Conservation (phyloP, 2,329 filamentous ascomycete species). For the Myriosclerotinia scirpicola region DNA sequence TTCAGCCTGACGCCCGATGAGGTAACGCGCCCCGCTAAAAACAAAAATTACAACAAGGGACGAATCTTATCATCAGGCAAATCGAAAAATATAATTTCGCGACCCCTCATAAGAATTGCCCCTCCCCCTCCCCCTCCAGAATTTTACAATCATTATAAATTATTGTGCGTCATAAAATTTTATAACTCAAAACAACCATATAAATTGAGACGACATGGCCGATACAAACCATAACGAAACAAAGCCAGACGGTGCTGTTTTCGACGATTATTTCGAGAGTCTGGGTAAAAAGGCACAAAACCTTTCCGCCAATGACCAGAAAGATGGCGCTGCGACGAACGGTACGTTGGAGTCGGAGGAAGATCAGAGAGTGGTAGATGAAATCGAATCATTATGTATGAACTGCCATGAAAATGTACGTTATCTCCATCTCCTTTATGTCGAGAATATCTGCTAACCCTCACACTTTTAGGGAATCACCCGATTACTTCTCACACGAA, state of each 20-base stretch:
- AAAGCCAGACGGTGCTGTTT: slow-evolving; percentile 44
- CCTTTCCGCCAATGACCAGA: slow-evolving; percentile 44
- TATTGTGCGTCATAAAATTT: slow-evolving; percentile 13
- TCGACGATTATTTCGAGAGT: slow-evolving; percentile 60
- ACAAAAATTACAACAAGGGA: neutral
- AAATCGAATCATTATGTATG: slow-evolving; percentile 82
- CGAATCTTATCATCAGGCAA: slow-evolving; percentile 28
- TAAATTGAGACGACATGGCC: slow-evolving; percentile 44
- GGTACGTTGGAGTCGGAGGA: slow-evolving; percentile 42
- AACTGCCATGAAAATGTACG: slow-evolving; percentile 76
- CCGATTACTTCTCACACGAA: slow-evolving; percentile 81
- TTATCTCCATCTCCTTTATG: neutral
- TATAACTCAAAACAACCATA: neutral
- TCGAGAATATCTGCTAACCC: slow-evolving; percentile 5
- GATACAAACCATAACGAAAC: slow-evolving; percentile 44
- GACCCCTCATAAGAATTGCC: slow-evolving; percentile 19
- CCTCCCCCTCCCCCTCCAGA: slow-evolving; percentile 28
- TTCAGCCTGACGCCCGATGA: slow-evolving; percentile 29
- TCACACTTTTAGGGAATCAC: slow-evolving; percentile 66
- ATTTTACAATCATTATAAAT: slow-evolving; percentile 25
- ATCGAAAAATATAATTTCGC: slow-evolving; percentile 27
- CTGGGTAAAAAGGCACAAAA: slow-evolving; percentile 62
- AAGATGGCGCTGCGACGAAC: slow-evolving; percentile 34
- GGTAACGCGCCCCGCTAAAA: slow-evolving; percentile 19
- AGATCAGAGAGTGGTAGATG: slow-evolving; percentile 59